Evolutionary conservation across 768 basidiomycete species (phyloP), one percentile per base, ranked within the genome.

Genomic region (Suillus plorans): DNA sequence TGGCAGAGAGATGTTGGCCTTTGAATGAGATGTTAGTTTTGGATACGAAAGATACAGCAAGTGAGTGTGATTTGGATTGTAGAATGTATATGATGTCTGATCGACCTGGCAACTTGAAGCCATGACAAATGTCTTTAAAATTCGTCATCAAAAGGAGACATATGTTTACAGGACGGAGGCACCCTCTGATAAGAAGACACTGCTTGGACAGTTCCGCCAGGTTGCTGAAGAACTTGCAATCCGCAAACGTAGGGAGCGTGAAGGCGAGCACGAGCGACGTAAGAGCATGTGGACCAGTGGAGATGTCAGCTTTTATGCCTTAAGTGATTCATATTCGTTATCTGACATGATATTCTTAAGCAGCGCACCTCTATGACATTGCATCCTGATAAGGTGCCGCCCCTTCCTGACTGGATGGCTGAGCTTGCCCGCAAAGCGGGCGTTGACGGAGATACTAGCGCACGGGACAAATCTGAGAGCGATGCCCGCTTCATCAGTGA

Each of bases 71-170:
- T 41, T 45, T 55, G 36, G 37, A 55, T 41, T 63, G 20, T 28
- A 60, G 2, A 36, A 42, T 6, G 6, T 6, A 5, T 52, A 61
- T 58, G 49, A 8, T 55, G 49, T 65, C 44, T 69, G 50, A 68
- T 55, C 37, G 41, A 34, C 41, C 60, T 45, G 61, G 20, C 59
- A 28, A 37, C 36, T 37, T 37, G 10, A 37, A 87, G 90, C 79
- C 58, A 89, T 99, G 83, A 94, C 90, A n/a, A 97, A 99, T 70
- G 96, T 98, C 4, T 92, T 99, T 83, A 98, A 98, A 81, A 88
- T 99, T 67, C 84, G 91, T 66, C 88, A 95, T 65, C 90, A 92
- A 5, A 97, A 97, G 76, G 97, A 99, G 76, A 92, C 92, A 1
- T 90, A 95, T 72, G 95, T 99, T 8, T 99, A 94, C 76, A 88